Evolutionary conservation across 768 basidiomycete genomes (phyloP).

Genomic region (Leccinum barrowsii): DNA sequence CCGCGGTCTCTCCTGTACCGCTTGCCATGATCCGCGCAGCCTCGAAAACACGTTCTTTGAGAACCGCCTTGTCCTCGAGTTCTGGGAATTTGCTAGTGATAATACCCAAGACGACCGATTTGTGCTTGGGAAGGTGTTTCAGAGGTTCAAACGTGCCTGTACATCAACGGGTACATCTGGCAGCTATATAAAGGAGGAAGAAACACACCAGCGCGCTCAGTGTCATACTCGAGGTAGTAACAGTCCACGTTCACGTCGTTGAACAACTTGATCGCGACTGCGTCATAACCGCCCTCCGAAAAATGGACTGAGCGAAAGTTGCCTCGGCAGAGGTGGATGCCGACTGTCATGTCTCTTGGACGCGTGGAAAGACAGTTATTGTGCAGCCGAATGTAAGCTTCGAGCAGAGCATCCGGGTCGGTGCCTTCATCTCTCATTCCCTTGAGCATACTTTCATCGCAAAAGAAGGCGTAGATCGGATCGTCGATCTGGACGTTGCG

Average conservation of each 20-base stretch:
- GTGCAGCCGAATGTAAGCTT: not conserved
- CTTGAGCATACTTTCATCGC: not conserved
- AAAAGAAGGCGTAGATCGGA: not conserved
- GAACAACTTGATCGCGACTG: constrained; percentile 44
- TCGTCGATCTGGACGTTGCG: not conserved
- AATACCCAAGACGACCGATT: not conserved
- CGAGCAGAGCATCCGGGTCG: not conserved
- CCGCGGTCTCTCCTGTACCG: not conserved
- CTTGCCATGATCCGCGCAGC: not conserved
- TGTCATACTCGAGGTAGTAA: not conserved
- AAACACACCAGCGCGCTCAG: not conserved
- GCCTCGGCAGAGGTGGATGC: constrained; percentile 48
- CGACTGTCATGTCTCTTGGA: constrained; percentile 23
- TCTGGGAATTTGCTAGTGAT: not conserved
- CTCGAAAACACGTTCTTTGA: not conserved
- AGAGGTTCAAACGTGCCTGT: constrained; percentile 23
- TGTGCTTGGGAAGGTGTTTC: not conserved
- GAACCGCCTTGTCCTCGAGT: not conserved
- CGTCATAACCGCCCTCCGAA: constrained; percentile 14
- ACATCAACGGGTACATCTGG: not conserved
- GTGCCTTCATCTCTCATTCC: not conserved
- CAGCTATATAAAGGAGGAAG: not conserved
- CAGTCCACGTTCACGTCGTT: constrained; percentile 26
- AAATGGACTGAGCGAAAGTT: constrained; percentile 36
- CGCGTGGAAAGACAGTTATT: not conserved